Conservation (phyloP, 139 green algal genomes). For the Raphidocelis subcapitata region DNA sequence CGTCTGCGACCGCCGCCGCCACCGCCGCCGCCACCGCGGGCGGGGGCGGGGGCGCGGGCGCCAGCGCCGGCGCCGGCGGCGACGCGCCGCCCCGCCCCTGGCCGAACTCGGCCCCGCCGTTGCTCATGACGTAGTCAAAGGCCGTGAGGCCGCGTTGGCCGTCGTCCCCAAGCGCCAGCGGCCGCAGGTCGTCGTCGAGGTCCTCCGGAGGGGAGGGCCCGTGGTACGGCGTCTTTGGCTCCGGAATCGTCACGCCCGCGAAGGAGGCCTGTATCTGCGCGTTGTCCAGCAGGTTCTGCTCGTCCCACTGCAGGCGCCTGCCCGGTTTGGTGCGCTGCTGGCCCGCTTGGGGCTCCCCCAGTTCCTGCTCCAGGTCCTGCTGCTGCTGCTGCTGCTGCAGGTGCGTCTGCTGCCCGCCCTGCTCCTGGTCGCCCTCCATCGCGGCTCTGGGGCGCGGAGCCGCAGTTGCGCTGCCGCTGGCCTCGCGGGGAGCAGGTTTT, state of each 20-base stretch:
- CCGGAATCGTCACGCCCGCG: neutral
- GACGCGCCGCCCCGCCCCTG: neutral
- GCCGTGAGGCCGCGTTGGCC: constrained; percentile 1
- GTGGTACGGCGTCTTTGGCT: constrained; percentile 29
- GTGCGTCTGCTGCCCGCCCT: too few relatives aligned
- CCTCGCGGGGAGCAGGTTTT: too few relatives aligned
- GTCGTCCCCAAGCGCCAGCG: constrained; percentile 17
- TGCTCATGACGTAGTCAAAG: constrained; percentile 23
- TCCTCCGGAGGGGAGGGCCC: neutral
- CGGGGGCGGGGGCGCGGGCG: too few relatives aligned
- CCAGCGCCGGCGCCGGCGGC: neutral
- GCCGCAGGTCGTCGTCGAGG: constrained; percentile 22
- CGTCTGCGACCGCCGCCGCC: too few relatives aligned
- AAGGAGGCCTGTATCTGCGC: constrained; percentile 24
- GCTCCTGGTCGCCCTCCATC: too few relatives aligned
- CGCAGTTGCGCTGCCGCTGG: too few relatives aligned
- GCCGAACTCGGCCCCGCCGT: constrained; percentile 12
- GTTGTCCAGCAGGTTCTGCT: constrained; percentile 24
- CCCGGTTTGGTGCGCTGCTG: constrained; percentile 11
- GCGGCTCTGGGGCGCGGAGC: too few relatives aligned
- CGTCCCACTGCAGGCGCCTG: constrained; percentile 19
- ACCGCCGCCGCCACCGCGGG: neutral
- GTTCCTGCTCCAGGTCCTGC: neutral
- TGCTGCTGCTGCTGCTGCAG: neutral
- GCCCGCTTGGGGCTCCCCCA: neutral